Evolutionary conservation across 371 early-diverging fungal species (phyloP).

Genomic region (Dichotomocladium elegans): DNA sequence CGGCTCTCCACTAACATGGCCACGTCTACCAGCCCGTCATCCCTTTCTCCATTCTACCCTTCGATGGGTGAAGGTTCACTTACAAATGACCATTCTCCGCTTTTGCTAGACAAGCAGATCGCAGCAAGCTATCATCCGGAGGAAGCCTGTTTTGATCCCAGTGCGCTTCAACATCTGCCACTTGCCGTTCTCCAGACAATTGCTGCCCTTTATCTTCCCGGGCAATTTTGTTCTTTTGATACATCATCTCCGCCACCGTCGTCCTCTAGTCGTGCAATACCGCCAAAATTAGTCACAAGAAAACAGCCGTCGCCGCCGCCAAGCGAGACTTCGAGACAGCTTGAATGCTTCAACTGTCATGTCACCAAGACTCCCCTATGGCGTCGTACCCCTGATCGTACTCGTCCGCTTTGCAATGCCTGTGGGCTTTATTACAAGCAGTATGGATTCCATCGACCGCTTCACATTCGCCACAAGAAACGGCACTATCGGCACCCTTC

Average conservation of each 20-base stretch:
- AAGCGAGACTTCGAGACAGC: too few relatives aligned
- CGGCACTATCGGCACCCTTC: not conserved
- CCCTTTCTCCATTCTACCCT: too few relatives aligned
- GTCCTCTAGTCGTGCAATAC: not conserved
- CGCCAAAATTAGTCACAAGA: too few relatives aligned
- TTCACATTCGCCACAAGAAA: conserved; percentile 56
- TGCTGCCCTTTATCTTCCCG: conserved; percentile 7
- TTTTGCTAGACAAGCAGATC: too few relatives aligned
- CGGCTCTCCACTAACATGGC: too few relatives aligned
- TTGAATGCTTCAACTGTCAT: conserved; percentile 77
- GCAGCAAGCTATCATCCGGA: too few relatives aligned
- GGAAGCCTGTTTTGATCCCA: conserved; percentile 25
- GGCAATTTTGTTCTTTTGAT: not conserved
- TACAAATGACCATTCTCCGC: too few relatives aligned
- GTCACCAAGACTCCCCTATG: conserved; percentile 82
- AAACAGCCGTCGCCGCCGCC: conserved; percentile 3
- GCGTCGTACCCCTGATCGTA: conserved; percentile 74
- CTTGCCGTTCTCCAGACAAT: conserved; percentile 14
- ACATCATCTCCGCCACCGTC: not conserved
- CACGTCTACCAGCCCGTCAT: too few relatives aligned
- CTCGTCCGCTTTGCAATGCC: conserved; percentile 80
- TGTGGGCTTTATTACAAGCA: conserved; percentile 82
- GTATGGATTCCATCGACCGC: conserved; percentile 67
- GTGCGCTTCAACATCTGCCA: conserved; percentile 24
- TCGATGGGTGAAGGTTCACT: too few relatives aligned